Evolutionary conservation across 2,329 filamentous ascomycete species (phyloP).

Genomic region (Stagonosporopsis chrysanthemi): DNA sequence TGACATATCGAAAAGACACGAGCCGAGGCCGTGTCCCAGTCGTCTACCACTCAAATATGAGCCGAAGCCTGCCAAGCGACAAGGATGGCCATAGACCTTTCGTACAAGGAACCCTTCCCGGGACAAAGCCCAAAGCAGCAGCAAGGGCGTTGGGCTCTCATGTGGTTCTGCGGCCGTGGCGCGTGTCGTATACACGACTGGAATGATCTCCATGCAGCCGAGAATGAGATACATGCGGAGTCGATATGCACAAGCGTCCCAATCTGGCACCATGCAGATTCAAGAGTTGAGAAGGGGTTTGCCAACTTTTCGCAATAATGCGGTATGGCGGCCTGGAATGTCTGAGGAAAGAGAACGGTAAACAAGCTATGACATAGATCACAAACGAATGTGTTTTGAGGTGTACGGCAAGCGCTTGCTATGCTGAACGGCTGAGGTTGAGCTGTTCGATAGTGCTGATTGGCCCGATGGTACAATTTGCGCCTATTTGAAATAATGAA

Average conservation of each 20-base stretch:
- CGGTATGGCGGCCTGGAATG: slow-evolving; percentile 9
- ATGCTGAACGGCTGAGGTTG: not conserved
- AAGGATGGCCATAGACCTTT: slow-evolving; percentile 5
- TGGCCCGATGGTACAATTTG: slow-evolving; percentile 30
- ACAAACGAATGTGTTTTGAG: not conserved
- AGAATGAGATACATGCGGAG: slow-evolving; percentile 41
- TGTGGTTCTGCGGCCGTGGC: slow-evolving; percentile 40
- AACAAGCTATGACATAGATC: slow-evolving; percentile 1
- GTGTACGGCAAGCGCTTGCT: not conserved
- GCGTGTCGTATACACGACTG: slow-evolving; percentile 30
- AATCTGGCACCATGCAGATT: slow-evolving; percentile 31
- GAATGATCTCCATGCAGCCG: slow-evolving; percentile 48
- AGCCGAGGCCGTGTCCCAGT: slow-evolving; percentile 9
- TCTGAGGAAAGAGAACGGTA: slow-evolving; percentile 9
- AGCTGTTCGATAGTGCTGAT: slow-evolving; percentile 1
- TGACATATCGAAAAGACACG: slow-evolving; percentile 8
- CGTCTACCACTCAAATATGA: slow-evolving; percentile 8
- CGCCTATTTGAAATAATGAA: slow-evolving; percentile 31
- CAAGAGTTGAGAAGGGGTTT: slow-evolving; percentile 32
- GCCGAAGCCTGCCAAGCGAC: slow-evolving; percentile 17
- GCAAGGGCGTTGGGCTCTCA: slow-evolving; percentile 32
- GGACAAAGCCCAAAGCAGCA: slow-evolving; percentile 19
- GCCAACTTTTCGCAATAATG: slow-evolving; percentile 14
- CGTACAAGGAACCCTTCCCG: slow-evolving; percentile 7
- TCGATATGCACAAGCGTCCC: slow-evolving; percentile 41